Evolutionary conservation across 1,284 basidiomycete genomes (phyloP), one percentile per base, ranked within the genome.

Genomic region (Rugosomyces carneus): DNA sequence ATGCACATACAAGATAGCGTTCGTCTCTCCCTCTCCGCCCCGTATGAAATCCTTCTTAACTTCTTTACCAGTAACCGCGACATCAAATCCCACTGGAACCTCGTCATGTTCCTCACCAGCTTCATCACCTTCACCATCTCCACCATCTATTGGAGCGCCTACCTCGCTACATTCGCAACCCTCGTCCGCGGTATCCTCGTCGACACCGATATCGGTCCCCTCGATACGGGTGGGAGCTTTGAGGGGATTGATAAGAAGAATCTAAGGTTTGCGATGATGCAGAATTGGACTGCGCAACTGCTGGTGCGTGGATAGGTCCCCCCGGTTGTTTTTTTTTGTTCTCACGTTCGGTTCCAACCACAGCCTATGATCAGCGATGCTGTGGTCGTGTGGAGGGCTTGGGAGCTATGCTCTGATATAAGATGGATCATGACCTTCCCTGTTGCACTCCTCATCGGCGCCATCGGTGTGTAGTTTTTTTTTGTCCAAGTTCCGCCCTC

Each of bases 141-240:
- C 10, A 51, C 49, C 7, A 36, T 51, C 18, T 51, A 53, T 41
- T 53, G 52, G 52, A 44, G 42, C 27, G 43, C 48, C 5, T 50
- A 48, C 27, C 41, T 53, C 16, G 51, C 45, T 9, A 40, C 38
- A 20, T 43, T 53, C 20, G 48, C 43, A 38, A 53, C 49, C 15
- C 46, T 45, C 15, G 46, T 53, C 31, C 48, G 51, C 7, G 43
- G 41, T 10, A 50, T 47, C 9, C 46, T 53, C 13, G 51, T 53
- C 36, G 45, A 53, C 18, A 53, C 49, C 2, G 49, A 51, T 24
- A 37, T 51, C 5, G 49, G 49, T 0, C 49, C 49, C 15, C 49
- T 51, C 6, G 49, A 51, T 31, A 51, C 36, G 2, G 29, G 24
- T 26, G 45, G 45, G 8, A 51, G 46, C 37, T 51, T 21, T 32